These are phyloP conservation scores for Babjeviella inositovora DNA, from an alignment of 805 yeast genomes.

Conservation along the genomic window DNA sequence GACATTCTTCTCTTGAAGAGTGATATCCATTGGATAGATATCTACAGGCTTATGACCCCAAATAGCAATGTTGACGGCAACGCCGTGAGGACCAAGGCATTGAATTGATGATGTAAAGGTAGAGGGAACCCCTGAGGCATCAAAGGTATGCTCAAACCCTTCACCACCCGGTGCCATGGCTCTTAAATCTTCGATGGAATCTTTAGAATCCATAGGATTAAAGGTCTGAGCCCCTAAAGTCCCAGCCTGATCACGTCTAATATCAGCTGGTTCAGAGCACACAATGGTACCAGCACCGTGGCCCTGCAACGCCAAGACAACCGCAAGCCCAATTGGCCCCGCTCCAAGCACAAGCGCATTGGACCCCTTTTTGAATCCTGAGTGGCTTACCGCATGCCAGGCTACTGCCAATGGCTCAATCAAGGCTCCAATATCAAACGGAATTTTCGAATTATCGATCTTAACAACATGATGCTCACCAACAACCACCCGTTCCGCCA, in stretches of 20 bases:
- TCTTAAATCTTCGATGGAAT: conserved; percentile 16
- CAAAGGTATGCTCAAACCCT: conserved; percentile 34
- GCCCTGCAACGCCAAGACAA: conserved; percentile 33
- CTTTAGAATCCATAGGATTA: conserved; percentile 25
- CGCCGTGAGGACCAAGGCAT: conserved; percentile 35
- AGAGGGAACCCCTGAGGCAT: conserved; percentile 36
- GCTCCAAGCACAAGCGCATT: conserved; percentile 40
- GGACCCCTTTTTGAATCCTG: conserved; percentile 21
- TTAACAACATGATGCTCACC: conserved; percentile 19
- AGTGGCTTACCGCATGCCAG: conserved; percentile 38
- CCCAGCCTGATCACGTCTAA: conserved; percentile 39
- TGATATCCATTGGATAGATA: conserved; percentile 37
- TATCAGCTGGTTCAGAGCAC: conserved; percentile 42
- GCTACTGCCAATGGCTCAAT: conserved; percentile 44
- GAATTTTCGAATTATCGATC: conserved; percentile 21
- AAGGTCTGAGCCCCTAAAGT: conserved; percentile 28
- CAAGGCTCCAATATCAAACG: conserved; percentile 30
- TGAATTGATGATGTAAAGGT: conserved; percentile 35
- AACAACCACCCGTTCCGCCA: conserved; percentile 30
- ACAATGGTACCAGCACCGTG: conserved; percentile 25
- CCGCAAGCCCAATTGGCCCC: conserved; percentile 49
- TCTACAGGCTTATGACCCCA: conserved; percentile 37
- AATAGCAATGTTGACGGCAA: conserved; percentile 48
- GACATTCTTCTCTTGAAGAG: conserved; percentile 34
- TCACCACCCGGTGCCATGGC: conserved; percentile 18